Conservation (phyloP, 345 rosid species). For the Hypericum androsaemum region DNA sequence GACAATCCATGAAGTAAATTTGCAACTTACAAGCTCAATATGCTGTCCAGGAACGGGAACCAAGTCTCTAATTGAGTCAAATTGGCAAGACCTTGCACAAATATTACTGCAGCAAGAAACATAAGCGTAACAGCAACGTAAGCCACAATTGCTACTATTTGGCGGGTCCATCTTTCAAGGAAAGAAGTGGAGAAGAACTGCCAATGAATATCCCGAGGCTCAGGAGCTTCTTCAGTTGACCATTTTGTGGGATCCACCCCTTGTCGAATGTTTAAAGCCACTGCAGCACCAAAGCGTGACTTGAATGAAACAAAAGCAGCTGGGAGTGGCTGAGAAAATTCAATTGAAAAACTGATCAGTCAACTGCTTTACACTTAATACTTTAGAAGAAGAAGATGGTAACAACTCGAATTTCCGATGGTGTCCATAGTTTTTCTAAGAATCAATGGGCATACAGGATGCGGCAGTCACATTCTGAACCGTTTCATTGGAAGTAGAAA, state of each 20-base stretch:
- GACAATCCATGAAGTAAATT: conserved; percentile 6
- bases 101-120: conserved; percentile 62
- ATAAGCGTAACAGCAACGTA: conserved; percentile 48
- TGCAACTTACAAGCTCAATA: conserved; percentile 57
- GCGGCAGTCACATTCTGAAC: not conserved
- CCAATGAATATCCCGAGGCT: conserved; percentile 80
- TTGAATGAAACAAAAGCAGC: conserved; percentile 90
- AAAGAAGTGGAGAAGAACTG: conserved; percentile 80
- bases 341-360: not conserved
- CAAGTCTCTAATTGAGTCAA: conserved; percentile 64
- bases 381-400: not conserved
- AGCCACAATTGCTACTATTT: conserved; percentile 43
- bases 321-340: conserved; percentile 53
- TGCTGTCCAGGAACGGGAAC: conserved; percentile 63
- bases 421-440: too few relatives aligned
- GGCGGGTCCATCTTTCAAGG: conserved; percentile 62
- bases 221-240: conserved; percentile 87
- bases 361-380: not conserved
- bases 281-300: conserved; percentile 69
- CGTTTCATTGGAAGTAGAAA: not conserved
- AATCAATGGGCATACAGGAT: not conserved
- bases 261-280: conserved; percentile 65
- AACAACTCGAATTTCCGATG: too few relatives aligned
- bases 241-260: conserved; percentile 75
- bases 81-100: conserved; percentile 92